phyloP scores from a whole-genome alignment of 2,329 filamentous ascomycete species.

The Biscogniauxia mediterranea region DNA sequence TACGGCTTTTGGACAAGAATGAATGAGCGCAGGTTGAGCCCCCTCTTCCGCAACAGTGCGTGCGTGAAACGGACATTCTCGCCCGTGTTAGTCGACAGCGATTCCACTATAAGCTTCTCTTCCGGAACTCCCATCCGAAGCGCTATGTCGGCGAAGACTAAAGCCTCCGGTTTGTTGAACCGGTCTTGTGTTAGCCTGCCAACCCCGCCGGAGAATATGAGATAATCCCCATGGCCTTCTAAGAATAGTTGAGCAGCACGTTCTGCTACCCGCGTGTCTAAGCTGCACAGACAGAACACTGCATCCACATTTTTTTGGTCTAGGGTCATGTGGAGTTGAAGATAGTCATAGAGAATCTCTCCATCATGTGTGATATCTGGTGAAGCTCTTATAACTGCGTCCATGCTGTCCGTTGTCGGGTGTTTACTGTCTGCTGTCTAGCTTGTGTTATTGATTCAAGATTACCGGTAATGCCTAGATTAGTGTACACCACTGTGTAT shows the following conservation, averaged over 20 bases:
- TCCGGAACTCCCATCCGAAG: constrained; percentile 39
- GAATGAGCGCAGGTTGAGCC: constrained; percentile 32
- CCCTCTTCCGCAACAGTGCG: constrained; percentile 31
- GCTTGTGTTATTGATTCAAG: constrained; percentile 1
- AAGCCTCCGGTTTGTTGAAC: constrained; percentile 42
- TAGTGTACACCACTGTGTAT: not conserved
- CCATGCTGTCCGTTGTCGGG: no score
- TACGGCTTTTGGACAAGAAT: constrained; percentile 49
- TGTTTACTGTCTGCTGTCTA: no score
- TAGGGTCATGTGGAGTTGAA: constrained; percentile 39
- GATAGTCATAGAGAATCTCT: constrained; percentile 42
- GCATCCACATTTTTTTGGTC: constrained; percentile 36
- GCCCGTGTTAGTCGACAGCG: constrained; percentile 43
- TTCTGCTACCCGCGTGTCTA: constrained; percentile 44
- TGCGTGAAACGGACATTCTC: constrained; percentile 47
- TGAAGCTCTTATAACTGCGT: constrained; percentile 2
- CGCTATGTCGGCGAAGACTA: constrained; percentile 42
- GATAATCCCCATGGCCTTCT: constrained; percentile 36
- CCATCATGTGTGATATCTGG: constrained; percentile 33
- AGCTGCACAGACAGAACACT: constrained; percentile 48
- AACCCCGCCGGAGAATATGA: constrained; percentile 45
- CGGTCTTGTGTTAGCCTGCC: constrained; percentile 40
- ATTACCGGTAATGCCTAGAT: not conserved
- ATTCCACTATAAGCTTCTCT: constrained; percentile 39
- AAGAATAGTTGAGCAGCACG: constrained; percentile 43